Percentiles rank a stretch among this genome's conserved stretches.
These are phyloP conservation scores for Malus hybrid DNA, from an alignment of 331 rosid genomes.

Conservation along the genomic window DNA sequence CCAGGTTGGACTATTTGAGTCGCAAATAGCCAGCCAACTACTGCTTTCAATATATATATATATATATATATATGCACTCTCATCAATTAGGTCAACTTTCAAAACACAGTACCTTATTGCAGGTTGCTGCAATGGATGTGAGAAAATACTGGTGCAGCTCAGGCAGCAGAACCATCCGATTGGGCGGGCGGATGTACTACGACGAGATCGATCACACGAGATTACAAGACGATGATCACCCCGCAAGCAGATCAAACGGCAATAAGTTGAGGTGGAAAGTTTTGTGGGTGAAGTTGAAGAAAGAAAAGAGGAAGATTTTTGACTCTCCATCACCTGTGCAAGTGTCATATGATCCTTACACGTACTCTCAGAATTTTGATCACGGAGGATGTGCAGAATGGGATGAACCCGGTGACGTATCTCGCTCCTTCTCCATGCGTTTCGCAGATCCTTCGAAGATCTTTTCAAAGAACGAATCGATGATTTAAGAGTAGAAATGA, in stretches of 20 bases:
- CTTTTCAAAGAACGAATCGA: slow-evolving; percentile 9
- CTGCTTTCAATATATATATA: background rate
- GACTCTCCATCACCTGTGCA: slow-evolving; percentile 5
- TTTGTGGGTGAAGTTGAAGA: slow-evolving; percentile 33
- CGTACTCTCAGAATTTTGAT: slow-evolving; percentile 58
- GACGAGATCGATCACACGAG: background rate
- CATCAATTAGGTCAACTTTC: background rate
- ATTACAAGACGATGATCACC: background rate
- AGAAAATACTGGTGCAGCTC: slow-evolving; percentile 28
- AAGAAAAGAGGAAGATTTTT: slow-evolving; percentile 35
- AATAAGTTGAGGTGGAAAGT: slow-evolving; percentile 16
- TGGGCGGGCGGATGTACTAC: slow-evolving; percentile 15
- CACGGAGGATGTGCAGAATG: background rate
- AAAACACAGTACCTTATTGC: background rate
- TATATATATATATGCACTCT: background rate
- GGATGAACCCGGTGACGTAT: background rate
- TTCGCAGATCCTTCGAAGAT: slow-evolving; percentile 47
- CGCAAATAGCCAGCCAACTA: background rate
- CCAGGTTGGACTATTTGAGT: slow-evolving; percentile 5
- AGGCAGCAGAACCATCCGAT: slow-evolving; percentile 21
- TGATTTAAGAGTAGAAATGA: background rate
- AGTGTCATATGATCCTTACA: slow-evolving; percentile 33
- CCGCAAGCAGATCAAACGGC: background rate
- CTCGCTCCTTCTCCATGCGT: slow-evolving; percentile 46
- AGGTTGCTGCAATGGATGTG: slow-evolving; percentile 24